Base-by-base conservation (phyloP, 306 rosid species). In the Lablab purpureus region DNA sequence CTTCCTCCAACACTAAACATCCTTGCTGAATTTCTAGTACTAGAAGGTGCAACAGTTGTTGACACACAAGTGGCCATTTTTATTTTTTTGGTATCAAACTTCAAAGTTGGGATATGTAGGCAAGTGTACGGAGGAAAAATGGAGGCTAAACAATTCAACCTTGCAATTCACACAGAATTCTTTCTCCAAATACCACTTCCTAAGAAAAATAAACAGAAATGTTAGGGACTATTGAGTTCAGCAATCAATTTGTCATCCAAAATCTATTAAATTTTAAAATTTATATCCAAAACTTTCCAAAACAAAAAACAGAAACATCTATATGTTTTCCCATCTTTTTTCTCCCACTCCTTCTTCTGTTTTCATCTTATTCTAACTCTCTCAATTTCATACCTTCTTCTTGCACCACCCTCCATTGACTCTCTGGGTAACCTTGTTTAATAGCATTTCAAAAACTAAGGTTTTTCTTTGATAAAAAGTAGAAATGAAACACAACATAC, bases 51-150 rank as follows among this genome's bases (percentile, higher is more conserved):
- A 81, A 84, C 84, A 78, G 82, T 79, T 25, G 87, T 79, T 7
- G 91, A 77, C 60, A 86, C 34, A 77, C 77, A 84, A 73, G 89
- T 80, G 46, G 89, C 85, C 97, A 92, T 90, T 77, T 41, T 62
- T 34, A 43, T 45, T 54, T 19, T 34, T 34, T 18, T 36, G 80
- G 28, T 23, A 40, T 62, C 79, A 79, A 75, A 27, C 78, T 79
- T 68, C 69, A 43, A 73, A 64, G 1, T 52, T 80, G 62, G 46
- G 76, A 75, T 22, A 56, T 21, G 50, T 19, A 73, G 69, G 71
- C 65, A 41, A 80, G 75, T 7, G 51, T 67, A 46, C 3, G 46
- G 46, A 15, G 69, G 17, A 63, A 84, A 45, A 13, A 36, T 49
- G 58, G 54, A 45, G 28, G 9, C 86, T 58, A 80, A 76, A 73